phyloP scores from a whole-genome alignment of 1,284 basidiomycete genomes.

The Rhodotorula sp. region DNA sequence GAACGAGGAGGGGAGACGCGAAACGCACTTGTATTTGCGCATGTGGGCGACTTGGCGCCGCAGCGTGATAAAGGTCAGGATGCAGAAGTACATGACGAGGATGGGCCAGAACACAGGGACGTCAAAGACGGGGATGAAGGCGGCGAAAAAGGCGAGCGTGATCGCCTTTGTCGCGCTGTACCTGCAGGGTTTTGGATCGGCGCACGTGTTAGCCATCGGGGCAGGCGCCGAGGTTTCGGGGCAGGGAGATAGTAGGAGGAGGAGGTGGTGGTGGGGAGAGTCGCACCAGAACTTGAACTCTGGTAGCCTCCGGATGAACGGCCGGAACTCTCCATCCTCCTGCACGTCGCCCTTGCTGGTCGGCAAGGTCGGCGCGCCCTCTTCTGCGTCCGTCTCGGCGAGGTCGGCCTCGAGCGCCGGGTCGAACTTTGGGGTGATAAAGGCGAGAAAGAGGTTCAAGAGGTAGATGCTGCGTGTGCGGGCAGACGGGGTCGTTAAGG shows the following conservation, averaged over 20 bases:
- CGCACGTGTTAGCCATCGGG: conserved; percentile 21
- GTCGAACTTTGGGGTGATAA: conserved; percentile 91
- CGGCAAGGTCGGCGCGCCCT: conserved; percentile 64
- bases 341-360: conserved; percentile 46
- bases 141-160: conserved; percentile 72
- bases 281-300: conserved; percentile 93
- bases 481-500: too few species aligned
- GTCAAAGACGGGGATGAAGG: conserved; percentile 75
- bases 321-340: conserved; percentile 84
- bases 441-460: conserved; percentile 64
- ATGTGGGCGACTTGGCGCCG: conserved; percentile 65
- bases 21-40: conserved; percentile 90
- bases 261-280: too few species aligned
- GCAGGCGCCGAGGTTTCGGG: too few species aligned
- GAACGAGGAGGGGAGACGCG: conserved; percentile 21
- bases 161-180: conserved; percentile 87
- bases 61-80: conserved; percentile 52
- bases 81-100: conserved; percentile 63
- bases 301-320: conserved; percentile 91
- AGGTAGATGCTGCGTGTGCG: conserved; percentile 66
- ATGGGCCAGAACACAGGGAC: conserved; percentile 99
- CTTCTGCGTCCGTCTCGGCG: conserved; percentile 90
- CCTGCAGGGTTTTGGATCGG: conserved; percentile 58
- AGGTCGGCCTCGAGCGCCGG: conserved; percentile 91
- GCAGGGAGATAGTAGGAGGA: not conserved